Percentiles rank a stretch among this genome's conserved stretches.
phyloP scores from a whole-genome alignment of 352 stramenopile genomes.

The Thalassiosira livingstoniorum region DNA sequence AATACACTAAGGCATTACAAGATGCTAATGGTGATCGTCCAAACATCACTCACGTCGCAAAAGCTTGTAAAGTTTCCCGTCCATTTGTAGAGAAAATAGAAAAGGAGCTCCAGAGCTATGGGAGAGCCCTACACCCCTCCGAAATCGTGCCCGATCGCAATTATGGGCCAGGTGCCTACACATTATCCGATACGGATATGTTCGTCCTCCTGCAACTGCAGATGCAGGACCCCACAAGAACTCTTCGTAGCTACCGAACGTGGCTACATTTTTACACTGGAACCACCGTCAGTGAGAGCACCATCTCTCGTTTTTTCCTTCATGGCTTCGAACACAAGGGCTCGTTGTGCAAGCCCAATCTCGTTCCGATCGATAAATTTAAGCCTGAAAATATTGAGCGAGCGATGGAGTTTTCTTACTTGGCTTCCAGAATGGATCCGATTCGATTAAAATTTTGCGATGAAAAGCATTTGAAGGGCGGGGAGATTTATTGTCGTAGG shows the following conservation, averaged over 20 bases:
- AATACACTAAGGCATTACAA: too few relatives aligned
- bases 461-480: conserved; percentile 21
- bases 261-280: conserved; percentile 15
- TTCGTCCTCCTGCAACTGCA: conserved; percentile 26
- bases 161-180: conserved; percentile 4
- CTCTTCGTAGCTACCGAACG: background rate
- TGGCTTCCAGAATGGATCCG: background rate
- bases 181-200: conserved; percentile 12
- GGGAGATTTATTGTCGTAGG: conserved; percentile 16
- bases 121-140: background rate
- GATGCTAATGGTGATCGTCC: too few relatives aligned
- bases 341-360: background rate
- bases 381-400: conserved; percentile 3
- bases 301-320: background rate
- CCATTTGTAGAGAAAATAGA: conserved; percentile 36
- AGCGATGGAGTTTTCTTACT: background rate
- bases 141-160: conserved; percentile 3
- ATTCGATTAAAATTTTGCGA: conserved; percentile 10
- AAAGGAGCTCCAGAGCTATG: conserved; percentile 3
- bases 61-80: too few relatives aligned
- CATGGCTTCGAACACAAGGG: background rate
- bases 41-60: too few relatives aligned
- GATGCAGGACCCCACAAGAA: conserved; percentile 15
- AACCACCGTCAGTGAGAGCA: background rate
- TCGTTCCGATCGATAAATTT: conserved; percentile 30